Conservation (phyloP, 2,329 filamentous ascomycete species). For the Sporothrix protearum region DNA sequence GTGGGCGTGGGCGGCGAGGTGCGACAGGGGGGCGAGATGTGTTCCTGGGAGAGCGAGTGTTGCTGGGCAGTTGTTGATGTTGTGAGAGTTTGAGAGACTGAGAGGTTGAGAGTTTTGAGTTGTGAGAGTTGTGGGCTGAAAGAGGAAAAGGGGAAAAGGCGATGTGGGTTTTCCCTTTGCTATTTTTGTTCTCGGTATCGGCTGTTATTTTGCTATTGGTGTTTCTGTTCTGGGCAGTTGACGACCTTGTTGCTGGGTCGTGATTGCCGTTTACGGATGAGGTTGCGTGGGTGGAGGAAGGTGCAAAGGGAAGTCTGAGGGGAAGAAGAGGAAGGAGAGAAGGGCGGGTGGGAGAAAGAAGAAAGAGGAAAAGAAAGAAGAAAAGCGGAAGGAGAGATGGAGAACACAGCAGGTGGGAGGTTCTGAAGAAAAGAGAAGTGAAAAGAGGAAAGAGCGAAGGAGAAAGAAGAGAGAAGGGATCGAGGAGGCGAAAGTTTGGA, state of each 20-base stretch:
- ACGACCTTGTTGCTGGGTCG: background rate
- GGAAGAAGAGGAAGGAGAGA: background rate
- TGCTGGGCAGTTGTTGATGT: background rate
- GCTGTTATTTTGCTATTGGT: background rate
- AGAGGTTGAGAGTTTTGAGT: too few relatives aligned
- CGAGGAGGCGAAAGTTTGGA: background rate
- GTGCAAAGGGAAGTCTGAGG: background rate
- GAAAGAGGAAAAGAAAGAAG: background rate
- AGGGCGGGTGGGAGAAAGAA: background rate
- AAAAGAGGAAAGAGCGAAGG: background rate
- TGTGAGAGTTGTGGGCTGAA: background rate
- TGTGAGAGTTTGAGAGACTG: background rate
- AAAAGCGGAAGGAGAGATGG: background rate
- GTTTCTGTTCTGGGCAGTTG: background rate
- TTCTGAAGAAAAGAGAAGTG: background rate
- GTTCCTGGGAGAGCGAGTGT: background rate
- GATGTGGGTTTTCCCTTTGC: background rate
- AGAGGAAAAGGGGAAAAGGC: background rate
- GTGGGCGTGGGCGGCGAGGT: background rate
- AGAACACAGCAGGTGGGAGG: background rate
- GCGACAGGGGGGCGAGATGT: background rate
- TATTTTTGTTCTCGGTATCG: background rate
- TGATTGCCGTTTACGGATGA: conserved; percentile 1
- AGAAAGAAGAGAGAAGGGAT: background rate
- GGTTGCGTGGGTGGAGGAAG: background rate